These are phyloP conservation scores for Hypomyces rosellus DNA, from an alignment of 2,329 filamentous ascomycete species.

Conservation along the genomic window DNA sequence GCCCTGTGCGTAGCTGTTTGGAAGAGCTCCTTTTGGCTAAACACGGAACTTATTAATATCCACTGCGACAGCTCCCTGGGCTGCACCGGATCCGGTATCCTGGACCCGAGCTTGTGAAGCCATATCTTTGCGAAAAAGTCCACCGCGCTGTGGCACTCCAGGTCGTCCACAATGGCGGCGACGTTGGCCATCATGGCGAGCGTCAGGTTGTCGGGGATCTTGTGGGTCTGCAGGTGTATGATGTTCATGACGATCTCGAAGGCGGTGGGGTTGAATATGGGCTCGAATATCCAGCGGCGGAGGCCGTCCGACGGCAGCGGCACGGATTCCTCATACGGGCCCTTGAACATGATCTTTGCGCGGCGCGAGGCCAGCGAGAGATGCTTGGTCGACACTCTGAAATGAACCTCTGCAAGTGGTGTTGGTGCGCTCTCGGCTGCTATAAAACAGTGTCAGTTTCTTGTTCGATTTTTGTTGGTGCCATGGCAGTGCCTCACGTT, in stretches of 20 bases:
- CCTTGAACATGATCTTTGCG: neutral
- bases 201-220: slow-evolving; percentile 3
- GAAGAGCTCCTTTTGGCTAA: neutral
- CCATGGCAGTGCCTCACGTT: too few relatives aligned
- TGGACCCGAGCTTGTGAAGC: slow-evolving; percentile 5
- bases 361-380: slow-evolving; percentile 3
- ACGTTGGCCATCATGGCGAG: slow-evolving; percentile 11
- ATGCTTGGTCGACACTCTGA: slow-evolving; percentile 10
- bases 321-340: slow-evolving; percentile 1
- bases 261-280: slow-evolving; percentile 13
- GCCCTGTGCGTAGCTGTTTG: neutral
- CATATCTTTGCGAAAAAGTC: slow-evolving; percentile 11
- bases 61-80: slow-evolving; percentile 4
- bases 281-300: slow-evolving; percentile 13
- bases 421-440: neutral
- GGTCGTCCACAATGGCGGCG: slow-evolving; percentile 14
- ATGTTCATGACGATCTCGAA: slow-evolving; percentile 16
- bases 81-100: neutral
- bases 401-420: neutral
- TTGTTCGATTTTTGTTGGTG: too few relatives aligned
- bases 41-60: slow-evolving; percentile 11
- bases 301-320: slow-evolving; percentile 8
- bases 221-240: slow-evolving; percentile 12
- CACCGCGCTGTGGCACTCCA: slow-evolving; percentile 15
- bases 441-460: neutral